phyloP scores from a whole-genome alignment of 1,284 basidiomycete species.

The Tilletia walkeri region DNA sequence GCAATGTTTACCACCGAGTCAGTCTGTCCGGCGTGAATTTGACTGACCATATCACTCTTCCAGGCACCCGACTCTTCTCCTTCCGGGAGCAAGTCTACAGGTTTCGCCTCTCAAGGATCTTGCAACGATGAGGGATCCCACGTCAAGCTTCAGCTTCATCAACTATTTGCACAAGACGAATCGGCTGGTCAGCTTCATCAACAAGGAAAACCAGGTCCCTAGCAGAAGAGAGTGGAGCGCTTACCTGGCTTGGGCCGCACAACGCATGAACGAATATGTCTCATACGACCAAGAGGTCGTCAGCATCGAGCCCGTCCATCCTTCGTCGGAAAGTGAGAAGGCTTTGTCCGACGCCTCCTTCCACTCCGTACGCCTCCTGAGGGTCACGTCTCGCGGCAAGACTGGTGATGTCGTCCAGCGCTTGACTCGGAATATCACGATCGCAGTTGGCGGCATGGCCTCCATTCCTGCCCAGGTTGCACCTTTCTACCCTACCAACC shows the following conservation, averaged over 20 bases:
- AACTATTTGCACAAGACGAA: slow-evolving; percentile 52
- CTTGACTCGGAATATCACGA: slow-evolving; percentile 43
- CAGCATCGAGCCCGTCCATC: slow-evolving; percentile 39
- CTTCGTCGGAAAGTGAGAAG: slow-evolving; percentile 21
- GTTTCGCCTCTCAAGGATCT: slow-evolving; percentile 55
- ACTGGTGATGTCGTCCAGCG: slow-evolving; percentile 27
- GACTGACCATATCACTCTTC: background rate
- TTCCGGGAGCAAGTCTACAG: slow-evolving; percentile 53
- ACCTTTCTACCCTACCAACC: slow-evolving; percentile 26
- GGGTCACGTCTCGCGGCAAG: slow-evolving; percentile 28
- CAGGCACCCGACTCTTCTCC: slow-evolving; percentile 46
- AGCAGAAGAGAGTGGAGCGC: slow-evolving; percentile 54
- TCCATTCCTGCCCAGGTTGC: slow-evolving; percentile 39
- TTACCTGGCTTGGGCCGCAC: slow-evolving; percentile 52
- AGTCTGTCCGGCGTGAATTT: background rate
- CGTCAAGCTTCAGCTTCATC: slow-evolving; percentile 49
- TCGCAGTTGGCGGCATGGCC: slow-evolving; percentile 48
- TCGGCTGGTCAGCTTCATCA: slow-evolving; percentile 52
- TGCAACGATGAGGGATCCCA: slow-evolving; percentile 53
- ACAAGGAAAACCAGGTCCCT: slow-evolving; percentile 50
- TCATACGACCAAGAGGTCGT: slow-evolving; percentile 45
- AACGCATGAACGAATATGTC: slow-evolving; percentile 42
- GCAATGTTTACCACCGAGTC: background rate
- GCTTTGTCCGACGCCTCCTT: slow-evolving; percentile 16
- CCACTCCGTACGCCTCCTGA: slow-evolving; percentile 31